phyloP scores from a whole-genome alignment of 805 yeast genomes.

The Danielia oregonensis region DNA sequence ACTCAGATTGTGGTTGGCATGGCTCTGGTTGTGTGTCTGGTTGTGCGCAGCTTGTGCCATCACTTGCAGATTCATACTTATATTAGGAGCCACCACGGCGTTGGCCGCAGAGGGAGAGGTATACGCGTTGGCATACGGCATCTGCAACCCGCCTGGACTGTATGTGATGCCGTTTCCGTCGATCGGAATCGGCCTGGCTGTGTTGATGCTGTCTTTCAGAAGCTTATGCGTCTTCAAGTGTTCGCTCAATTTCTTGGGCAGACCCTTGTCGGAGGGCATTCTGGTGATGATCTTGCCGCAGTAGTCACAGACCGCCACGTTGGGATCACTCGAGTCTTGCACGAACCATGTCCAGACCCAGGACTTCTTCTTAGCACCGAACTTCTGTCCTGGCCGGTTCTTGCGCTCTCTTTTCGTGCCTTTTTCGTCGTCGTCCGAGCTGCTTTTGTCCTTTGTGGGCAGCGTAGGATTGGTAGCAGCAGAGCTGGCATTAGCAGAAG shows the following conservation, averaged over 20 bases:
- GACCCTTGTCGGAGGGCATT: slow-evolving; percentile 51
- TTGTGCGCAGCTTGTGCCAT: too few species aligned
- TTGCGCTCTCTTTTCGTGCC: slow-evolving; percentile 26
- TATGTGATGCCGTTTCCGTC: slow-evolving; percentile 37
- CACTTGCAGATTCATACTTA: too few species aligned
- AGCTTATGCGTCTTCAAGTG: slow-evolving; percentile 55
- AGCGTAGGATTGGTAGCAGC: too few species aligned
- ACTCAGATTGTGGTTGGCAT: not conserved
- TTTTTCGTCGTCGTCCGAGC: slow-evolving; percentile 1
- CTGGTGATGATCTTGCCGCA: slow-evolving; percentile 50
- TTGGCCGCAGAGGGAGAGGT: slow-evolving; percentile 1
- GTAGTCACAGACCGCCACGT: slow-evolving; percentile 50
- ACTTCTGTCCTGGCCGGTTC: slow-evolving; percentile 52
- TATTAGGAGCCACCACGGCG: not conserved
- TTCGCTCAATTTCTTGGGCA: slow-evolving; percentile 56
- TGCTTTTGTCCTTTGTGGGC: not conserved
- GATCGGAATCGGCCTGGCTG: slow-evolving; percentile 35
- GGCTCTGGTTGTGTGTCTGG: not conserved
- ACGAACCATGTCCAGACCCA: slow-evolving; percentile 66
- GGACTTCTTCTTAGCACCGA: slow-evolving; percentile 58
- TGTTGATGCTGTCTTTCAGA: slow-evolving; percentile 36
- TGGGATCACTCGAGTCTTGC: slow-evolving; percentile 46
- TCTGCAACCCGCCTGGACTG: slow-evolving; percentile 27
- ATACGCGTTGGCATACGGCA: slow-evolving; percentile 9
- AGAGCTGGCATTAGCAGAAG: too few species aligned